Evolutionary conservation across 2,329 filamentous ascomycete species (phyloP).

Genomic region (Aspergillus pseudotamarii): DNA sequence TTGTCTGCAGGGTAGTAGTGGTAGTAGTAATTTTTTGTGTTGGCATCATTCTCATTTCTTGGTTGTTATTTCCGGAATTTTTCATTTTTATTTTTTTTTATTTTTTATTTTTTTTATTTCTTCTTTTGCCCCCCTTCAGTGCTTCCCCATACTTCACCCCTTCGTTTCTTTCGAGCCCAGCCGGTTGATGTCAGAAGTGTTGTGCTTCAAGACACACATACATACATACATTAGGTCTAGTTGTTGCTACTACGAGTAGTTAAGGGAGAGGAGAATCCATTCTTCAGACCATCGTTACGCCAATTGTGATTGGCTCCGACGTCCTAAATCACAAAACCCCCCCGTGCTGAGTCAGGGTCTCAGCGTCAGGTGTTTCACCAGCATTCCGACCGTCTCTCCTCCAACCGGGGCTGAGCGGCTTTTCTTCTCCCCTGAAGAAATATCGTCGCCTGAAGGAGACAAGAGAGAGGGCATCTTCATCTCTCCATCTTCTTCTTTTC

Average conservation of each 20-base stretch:
- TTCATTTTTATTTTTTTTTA: neutral
- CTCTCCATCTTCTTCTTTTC: conserved; percentile 13
- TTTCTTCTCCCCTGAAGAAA: conserved; percentile 19
- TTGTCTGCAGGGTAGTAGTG: neutral
- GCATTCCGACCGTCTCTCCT: conserved; percentile 27
- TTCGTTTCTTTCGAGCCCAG: neutral
- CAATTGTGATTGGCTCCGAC: conserved; percentile 11
- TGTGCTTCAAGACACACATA: neutral
- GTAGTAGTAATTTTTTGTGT: neutral
- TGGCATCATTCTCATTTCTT: conserved; percentile 2
- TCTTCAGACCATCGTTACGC: neutral
- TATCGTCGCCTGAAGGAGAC: conserved; percentile 9
- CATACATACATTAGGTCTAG: neutral
- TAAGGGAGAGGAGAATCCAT: neutral
- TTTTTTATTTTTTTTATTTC: neutral
- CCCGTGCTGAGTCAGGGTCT: conserved; percentile 23
- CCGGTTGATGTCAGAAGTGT: neutral
- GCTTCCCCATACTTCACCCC: neutral
- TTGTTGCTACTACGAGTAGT: neutral
- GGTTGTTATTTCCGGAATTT: neutral
- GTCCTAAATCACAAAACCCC: neutral
- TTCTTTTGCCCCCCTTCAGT: neutral
- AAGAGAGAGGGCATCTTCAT: conserved; percentile 9
- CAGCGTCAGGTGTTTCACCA: conserved; percentile 19
- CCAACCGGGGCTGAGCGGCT: conserved; percentile 15